These are phyloP conservation scores for Populus trichocarpa DNA, from an alignment of 441 rosid genomes.

Conservation along the genomic window DNA sequence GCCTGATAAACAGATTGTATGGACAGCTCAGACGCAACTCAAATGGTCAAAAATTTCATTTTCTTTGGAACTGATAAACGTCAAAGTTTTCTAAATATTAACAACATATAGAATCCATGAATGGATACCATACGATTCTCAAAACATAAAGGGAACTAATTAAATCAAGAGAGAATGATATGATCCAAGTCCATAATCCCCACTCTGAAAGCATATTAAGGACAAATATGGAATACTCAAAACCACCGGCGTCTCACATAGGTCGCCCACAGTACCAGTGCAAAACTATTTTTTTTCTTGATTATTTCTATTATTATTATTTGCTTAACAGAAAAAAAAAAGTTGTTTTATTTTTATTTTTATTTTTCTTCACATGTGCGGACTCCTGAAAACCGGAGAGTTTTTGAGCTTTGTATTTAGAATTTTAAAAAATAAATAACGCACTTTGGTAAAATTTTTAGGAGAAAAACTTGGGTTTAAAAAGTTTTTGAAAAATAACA, in stretches of 20 bases:
- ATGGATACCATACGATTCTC: background rate
- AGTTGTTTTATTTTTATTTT: background rate
- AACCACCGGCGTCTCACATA: conserved; percentile 10
- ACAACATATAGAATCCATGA: background rate
- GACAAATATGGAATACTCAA: background rate
- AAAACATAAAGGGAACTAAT: background rate
- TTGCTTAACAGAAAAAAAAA: no score
- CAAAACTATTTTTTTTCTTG: background rate
- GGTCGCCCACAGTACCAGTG: conserved; percentile 11
- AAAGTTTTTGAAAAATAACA: no score
- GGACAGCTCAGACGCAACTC: background rate
- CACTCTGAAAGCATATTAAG: background rate
- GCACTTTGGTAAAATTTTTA: no score
- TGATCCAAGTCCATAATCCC: background rate
- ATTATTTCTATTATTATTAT: background rate
- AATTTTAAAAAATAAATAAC: no score
- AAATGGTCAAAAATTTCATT: background rate
- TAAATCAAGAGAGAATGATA: background rate
- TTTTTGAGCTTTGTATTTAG: background rate
- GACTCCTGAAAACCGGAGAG: conserved; percentile 16
- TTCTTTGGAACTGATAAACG: background rate
- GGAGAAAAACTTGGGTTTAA: no score
- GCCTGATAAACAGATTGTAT: background rate
- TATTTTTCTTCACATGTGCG: background rate
- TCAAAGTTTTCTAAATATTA: background rate